phyloP scores from a whole-genome alignment of 345 rosid genomes.

The Eutrema yunnanense region DNA sequence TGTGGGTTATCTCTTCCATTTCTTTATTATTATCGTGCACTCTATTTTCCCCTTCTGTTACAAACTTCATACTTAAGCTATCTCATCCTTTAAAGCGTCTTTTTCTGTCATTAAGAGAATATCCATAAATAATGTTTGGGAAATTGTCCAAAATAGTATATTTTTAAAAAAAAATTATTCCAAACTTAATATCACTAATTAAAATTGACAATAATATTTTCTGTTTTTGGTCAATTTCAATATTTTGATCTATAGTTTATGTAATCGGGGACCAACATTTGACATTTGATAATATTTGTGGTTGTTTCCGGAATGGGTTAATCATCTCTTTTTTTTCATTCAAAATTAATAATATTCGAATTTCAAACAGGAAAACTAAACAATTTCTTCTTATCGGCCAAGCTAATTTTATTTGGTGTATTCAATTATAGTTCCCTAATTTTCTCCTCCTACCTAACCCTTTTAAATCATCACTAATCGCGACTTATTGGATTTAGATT shows the following conservation, averaged over 20 bases:
- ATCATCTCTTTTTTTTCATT: background rate
- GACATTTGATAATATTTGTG: background rate
- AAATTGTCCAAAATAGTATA: too few species aligned
- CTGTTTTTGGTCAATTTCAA: too few species aligned
- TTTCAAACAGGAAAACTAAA: too few species aligned
- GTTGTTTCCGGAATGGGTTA: background rate
- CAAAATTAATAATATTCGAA: background rate
- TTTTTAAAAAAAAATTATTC: too few species aligned
- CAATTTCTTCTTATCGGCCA: background rate
- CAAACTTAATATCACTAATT: too few species aligned
- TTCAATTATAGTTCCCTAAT: background rate
- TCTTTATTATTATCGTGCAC: too few species aligned
- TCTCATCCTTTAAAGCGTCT: constrained; percentile 2
- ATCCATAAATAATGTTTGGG: background rate
- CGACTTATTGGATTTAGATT: background rate
- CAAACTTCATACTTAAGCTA: background rate
- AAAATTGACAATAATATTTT: too few species aligned
- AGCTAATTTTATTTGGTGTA: background rate
- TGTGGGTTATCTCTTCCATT: too few species aligned
- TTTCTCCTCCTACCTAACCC: background rate
- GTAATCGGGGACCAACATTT: background rate
- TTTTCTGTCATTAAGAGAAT: too few species aligned
- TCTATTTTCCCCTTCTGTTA: too few species aligned
- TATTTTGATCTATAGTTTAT: background rate
- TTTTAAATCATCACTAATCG: background rate